Conservation (phyloP, 805 yeast species). For the Yarrowia osloensis region DNA sequence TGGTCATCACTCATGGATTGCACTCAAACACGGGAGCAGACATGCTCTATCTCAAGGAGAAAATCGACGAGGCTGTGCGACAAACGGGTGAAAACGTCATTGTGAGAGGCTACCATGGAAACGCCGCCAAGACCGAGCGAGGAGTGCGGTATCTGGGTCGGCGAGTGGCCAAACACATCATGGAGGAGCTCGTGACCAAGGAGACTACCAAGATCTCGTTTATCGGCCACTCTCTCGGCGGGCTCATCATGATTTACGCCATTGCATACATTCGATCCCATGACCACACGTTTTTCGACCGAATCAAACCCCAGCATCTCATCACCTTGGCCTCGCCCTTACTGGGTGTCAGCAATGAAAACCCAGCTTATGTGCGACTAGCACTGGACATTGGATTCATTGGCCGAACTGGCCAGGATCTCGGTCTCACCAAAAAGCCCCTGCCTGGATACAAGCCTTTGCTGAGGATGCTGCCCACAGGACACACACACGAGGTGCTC, state of each 20-base stretch:
- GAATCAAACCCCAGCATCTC: constrained; percentile 71
- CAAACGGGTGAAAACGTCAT: constrained; percentile 62
- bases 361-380: constrained; percentile 79
- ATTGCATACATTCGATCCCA: constrained; percentile 67
- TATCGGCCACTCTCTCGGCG: constrained; percentile 92
- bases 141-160: constrained; percentile 85
- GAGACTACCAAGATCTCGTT: constrained; percentile 71
- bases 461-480: constrained; percentile 71
- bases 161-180: constrained; percentile 72
- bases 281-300: constrained; percentile 67
- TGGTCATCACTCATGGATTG: constrained; percentile 86
- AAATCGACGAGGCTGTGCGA: constrained; percentile 56
- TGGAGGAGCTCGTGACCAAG: constrained; percentile 52
- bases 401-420: constrained; percentile 91
- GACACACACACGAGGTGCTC: constrained; percentile 67
- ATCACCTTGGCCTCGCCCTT: constrained; percentile 85
- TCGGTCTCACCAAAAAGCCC: constrained; percentile 59
- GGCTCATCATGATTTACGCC: constrained; percentile 88
- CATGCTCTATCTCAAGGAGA: constrained; percentile 82
- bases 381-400: constrained; percentile 85
- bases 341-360: constrained; percentile 83
- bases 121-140: constrained; percentile 83
- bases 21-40: constrained; percentile 90
- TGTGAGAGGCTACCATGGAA: constrained; percentile 80
- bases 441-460: constrained; percentile 54